A percentile compares a stretch with the other conserved stretches of the same genome.
These are phyloP conservation scores for Phaeomoniella chlamydospora DNA, from an alignment of 2,329 filamentous ascomycete genomes.

Conservation along the genomic window DNA sequence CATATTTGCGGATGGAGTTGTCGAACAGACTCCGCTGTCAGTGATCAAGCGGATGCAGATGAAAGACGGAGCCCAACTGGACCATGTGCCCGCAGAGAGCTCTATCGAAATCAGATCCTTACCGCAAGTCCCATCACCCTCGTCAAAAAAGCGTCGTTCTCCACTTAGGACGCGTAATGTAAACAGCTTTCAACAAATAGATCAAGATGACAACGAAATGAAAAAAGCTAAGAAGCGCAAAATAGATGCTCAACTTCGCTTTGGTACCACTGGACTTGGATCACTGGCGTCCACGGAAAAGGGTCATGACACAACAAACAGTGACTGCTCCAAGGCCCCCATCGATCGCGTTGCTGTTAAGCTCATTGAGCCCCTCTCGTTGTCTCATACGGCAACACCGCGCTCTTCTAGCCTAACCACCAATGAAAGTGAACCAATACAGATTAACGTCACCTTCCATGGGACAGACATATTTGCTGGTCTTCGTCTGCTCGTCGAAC, in stretches of 20 bases:
- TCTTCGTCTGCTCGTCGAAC: slow-evolving; percentile 61
- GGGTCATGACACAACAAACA: neutral
- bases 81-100: neutral
- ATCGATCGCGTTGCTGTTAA: slow-evolving; percentile 38
- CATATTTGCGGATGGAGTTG: slow-evolving; percentile 54
- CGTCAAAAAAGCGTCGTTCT: slow-evolving; percentile 5
- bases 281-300: neutral
- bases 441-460: slow-evolving; percentile 46
- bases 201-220: slow-evolving; percentile 6
- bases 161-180: slow-evolving; percentile 3
- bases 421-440: slow-evolving; percentile 8
- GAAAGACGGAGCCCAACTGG: slow-evolving; percentile 11
- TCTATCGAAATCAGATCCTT: slow-evolving; percentile 15
- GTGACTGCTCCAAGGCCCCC: neutral
- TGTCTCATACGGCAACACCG: neutral
- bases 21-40: slow-evolving; percentile 36
- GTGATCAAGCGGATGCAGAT: slow-evolving; percentile 16
- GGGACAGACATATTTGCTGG: slow-evolving; percentile 72
- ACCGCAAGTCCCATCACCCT: slow-evolving; percentile 9
- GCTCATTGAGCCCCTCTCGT: slow-evolving; percentile 44
- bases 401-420: slow-evolving; percentile 3
- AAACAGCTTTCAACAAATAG: neutral
- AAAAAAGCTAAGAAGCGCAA: slow-evolving; percentile 40
- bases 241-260: slow-evolving; percentile 51
- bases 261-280: slow-evolving; percentile 43